phyloP scores from a whole-genome alignment of 345 rosid species.

The Melastoma malabathricum region DNA sequence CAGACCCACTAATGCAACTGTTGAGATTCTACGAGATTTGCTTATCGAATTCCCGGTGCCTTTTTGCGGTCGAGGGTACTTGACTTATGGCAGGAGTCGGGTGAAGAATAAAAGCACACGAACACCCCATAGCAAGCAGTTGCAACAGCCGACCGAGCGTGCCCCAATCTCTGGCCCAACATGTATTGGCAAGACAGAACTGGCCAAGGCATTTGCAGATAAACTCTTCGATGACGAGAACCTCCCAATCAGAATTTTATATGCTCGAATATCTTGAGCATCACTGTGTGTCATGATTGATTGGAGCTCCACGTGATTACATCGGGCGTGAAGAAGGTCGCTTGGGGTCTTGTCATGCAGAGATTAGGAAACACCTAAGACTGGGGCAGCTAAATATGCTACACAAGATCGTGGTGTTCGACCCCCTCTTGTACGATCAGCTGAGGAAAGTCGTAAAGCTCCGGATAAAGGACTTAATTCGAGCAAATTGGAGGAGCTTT shows the following conservation, averaged over 20 bases:
- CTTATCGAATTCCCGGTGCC: too few relatives aligned
- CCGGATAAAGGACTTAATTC: slow-evolving; percentile 52
- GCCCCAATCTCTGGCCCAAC: slow-evolving; percentile 84
- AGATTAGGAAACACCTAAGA: slow-evolving; percentile 70
- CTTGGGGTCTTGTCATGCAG: slow-evolving; percentile 66
- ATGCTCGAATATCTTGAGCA: slow-evolving; percentile 91
- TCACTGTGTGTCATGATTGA: slow-evolving; percentile 66
- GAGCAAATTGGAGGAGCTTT: too few relatives aligned
- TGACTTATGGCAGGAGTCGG: slow-evolving; percentile 30
- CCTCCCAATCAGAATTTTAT: slow-evolving; percentile 56
- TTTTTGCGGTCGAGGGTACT: too few relatives aligned
- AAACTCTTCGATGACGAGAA: slow-evolving; percentile 25
- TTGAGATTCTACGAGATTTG: too few relatives aligned
- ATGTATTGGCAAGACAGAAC: slow-evolving; percentile 95
- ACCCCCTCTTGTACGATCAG: slow-evolving; percentile 80
- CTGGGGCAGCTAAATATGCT: slow-evolving; percentile 81
- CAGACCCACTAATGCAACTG: too few relatives aligned
- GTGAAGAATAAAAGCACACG: slow-evolving; percentile 38
- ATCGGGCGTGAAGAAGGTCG: slow-evolving; percentile 87
- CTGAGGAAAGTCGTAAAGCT: slow-evolving; percentile 63
- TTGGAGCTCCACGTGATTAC: slow-evolving; percentile 29
- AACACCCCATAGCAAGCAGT: too few relatives aligned
- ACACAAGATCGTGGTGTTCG: slow-evolving; percentile 76
- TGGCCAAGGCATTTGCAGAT: slow-evolving; percentile 89
- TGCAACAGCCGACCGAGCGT: slow-evolving; percentile 79